Percentiles rank a stretch among this genome's conserved stretches.
Evolutionary conservation across 1,284 basidiomycete species (phyloP).

Genomic region (Schizophyllum commune): DNA sequence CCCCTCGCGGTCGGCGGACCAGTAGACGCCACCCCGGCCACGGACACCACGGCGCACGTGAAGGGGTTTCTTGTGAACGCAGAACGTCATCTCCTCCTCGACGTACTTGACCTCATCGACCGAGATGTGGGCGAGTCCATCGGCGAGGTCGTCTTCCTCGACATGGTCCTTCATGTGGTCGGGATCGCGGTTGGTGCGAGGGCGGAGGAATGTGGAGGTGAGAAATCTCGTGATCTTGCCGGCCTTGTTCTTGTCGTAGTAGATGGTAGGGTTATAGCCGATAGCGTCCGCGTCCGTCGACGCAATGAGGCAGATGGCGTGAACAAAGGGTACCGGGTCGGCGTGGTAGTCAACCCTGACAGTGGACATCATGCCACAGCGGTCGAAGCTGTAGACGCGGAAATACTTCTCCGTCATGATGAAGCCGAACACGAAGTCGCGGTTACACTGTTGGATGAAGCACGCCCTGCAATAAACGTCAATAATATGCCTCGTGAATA

Average conservation of each 20-base stretch:
- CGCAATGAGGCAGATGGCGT: slow-evolving; percentile 6
- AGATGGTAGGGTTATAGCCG: slow-evolving; percentile 7
- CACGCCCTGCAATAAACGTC: slow-evolving; percentile 3
- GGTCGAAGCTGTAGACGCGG: slow-evolving; percentile 6
- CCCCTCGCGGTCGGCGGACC: not conserved
- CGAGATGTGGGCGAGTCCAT: not conserved
- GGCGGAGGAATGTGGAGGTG: too few species aligned
- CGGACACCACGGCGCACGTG: slow-evolving; percentile 2
- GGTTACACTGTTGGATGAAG: slow-evolving; percentile 10
- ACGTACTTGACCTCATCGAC: not conserved
- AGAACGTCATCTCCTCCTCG: not conserved
- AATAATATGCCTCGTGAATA: too few species aligned
- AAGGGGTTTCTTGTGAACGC: not conserved
- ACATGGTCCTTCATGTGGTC: too few species aligned
- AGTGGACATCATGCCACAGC: slow-evolving; percentile 5
- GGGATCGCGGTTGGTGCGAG: too few species aligned
- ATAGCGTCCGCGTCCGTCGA: slow-evolving; percentile 4
- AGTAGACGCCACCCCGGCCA: slow-evolving; percentile 9
- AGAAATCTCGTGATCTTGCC: not conserved
- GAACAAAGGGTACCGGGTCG: slow-evolving; percentile 9
- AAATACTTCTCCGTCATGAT: slow-evolving; percentile 6
- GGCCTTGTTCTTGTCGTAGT: slow-evolving; percentile 1
- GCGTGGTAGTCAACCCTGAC: slow-evolving; percentile 13
- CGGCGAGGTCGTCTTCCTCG: too few species aligned
- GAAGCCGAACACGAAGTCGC: slow-evolving; percentile 5